These are phyloP conservation scores for Phaeomoniella chlamydospora DNA, from an alignment of 2,329 filamentous ascomycete genomes.

Conservation along the genomic window DNA sequence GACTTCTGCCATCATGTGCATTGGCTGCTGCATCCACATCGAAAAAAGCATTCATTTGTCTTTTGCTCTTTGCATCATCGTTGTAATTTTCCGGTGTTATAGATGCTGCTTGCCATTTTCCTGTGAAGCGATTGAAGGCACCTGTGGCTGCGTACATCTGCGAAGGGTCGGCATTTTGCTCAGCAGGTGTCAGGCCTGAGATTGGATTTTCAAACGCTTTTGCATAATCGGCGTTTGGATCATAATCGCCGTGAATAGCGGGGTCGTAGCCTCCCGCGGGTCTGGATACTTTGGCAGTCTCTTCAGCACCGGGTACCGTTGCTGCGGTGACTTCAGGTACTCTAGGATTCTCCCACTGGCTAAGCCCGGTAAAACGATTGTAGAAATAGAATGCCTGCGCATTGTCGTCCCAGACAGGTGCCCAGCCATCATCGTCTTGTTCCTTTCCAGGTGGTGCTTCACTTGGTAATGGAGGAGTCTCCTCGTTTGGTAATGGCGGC, in stretches of 20 bases:
- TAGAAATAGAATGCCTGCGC: constrained; percentile 66
- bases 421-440: constrained; percentile 57
- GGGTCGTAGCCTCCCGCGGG: constrained; percentile 74
- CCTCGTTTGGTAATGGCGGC: constrained; percentile 25
- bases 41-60: constrained; percentile 91
- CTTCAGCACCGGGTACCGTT: constrained; percentile 12
- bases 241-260: constrained; percentile 90
- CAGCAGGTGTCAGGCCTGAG: constrained; percentile 16
- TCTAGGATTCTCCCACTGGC: constrained; percentile 80
- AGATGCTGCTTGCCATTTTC: constrained; percentile 58
- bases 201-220: constrained; percentile 32
- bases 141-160: constrained; percentile 51
- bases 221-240: constrained; percentile 90
- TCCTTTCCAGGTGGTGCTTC: constrained; percentile 33
- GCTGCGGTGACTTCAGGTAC: constrained; percentile 33
- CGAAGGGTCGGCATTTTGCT: constrained; percentile 22
- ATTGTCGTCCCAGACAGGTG: constrained; percentile 58
- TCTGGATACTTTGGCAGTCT: constrained; percentile 19
- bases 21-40: constrained; percentile 92
- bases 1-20: constrained; percentile 72
- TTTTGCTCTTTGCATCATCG: constrained; percentile 71
- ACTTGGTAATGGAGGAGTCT: constrained; percentile 34
- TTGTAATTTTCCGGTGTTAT: constrained; percentile 62
- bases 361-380: constrained; percentile 61
- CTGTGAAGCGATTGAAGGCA: constrained; percentile 84